These are phyloP conservation scores for Coemansia javaensis DNA, from an alignment of 192 early-diverging fungal genomes.

Conservation along the genomic window DNA sequence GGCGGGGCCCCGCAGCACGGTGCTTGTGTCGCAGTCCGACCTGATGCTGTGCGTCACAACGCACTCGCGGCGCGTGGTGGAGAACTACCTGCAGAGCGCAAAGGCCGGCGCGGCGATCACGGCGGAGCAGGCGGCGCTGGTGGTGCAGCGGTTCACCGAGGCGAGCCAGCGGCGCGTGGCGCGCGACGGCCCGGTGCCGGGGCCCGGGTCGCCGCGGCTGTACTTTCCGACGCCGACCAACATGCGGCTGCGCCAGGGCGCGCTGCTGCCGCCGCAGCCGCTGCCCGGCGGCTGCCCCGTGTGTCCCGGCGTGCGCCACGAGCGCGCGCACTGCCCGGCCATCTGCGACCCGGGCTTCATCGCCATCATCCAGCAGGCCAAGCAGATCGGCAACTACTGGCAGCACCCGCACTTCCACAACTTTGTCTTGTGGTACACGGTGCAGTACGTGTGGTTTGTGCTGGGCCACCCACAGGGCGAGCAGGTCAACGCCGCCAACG, in stretches of 20 bases:
- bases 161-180: not conserved
- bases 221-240: conserved; percentile 23
- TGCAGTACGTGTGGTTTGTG: conserved; percentile 43
- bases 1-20: too few relatives aligned
- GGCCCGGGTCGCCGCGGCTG: conserved; percentile 4
- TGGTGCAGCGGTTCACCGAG: not conserved
- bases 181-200: not conserved
- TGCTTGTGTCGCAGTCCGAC: too few relatives aligned
- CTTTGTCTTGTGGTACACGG: conserved; percentile 30
- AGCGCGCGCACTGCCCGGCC: conserved; percentile 6
- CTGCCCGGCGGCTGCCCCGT: not conserved
- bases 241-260: conserved; percentile 6
- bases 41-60: not conserved
- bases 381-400: conserved; percentile 12
- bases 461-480: conserved; percentile 6
- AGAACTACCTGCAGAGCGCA: not conserved
- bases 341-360: conserved; percentile 12
- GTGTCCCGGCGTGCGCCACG: conserved; percentile 2
- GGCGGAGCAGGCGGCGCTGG: not conserved
- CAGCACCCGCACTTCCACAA: conserved; percentile 3
- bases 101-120: not conserved
- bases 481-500: not conserved
- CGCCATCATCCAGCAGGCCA: not conserved
- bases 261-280: conserved; percentile 14
- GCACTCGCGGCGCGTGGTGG: not conserved